Base-by-base conservation (phyloP, 129 eudicot genomes). In the Chrysanthemum lavandulifolium region DNA sequence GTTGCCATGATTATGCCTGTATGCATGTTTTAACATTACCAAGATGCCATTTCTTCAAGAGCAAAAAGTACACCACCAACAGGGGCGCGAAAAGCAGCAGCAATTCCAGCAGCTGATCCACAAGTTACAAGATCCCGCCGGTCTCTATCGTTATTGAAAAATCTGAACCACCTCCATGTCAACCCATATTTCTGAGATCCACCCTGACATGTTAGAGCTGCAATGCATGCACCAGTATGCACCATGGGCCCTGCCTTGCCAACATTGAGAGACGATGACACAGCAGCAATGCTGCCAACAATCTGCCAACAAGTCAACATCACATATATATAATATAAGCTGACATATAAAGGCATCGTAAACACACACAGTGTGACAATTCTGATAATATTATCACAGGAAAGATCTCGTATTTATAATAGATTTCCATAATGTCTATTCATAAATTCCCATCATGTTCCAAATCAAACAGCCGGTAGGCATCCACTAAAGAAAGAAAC, bases 181-280 rank as follows among this genome's bases (percentile, higher is more conserved):
- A 86, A 80, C 53, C 82, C 36, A 55, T 85, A 83, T 73, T 84
- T 90, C 86, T 86, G 84, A 57, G 97, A 94, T 74, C 98, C 97
- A 69, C 92, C 95, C 76, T 90, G 96, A 53, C 91, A 86, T 76
- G 90, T 14, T 73, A 94, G 29, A 68, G 96, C 92, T 65, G 93
- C 97, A 76, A 94, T 81, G 84, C 92, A 88, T 59, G 97, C 91
- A 73, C 90, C 92, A 15, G 85, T 81, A 59, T 91, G 97, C 68
- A 87, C 96, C 98, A 94, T 82, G 56, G 98, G 96, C 57, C 98
- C 98, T 31, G 97, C 98, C 82, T 88, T 94, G n/a, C 98, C 98
- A 47, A 88, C 73, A 53, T 80, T 85, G 43, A 94, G 96, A 78
- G 98, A 93, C 61, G 96, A 76, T 71, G 98, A 86, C 73, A 90